Base-by-base conservation (phyloP, 129 eudicot species). In the Tanacetum coccineum region DNA sequence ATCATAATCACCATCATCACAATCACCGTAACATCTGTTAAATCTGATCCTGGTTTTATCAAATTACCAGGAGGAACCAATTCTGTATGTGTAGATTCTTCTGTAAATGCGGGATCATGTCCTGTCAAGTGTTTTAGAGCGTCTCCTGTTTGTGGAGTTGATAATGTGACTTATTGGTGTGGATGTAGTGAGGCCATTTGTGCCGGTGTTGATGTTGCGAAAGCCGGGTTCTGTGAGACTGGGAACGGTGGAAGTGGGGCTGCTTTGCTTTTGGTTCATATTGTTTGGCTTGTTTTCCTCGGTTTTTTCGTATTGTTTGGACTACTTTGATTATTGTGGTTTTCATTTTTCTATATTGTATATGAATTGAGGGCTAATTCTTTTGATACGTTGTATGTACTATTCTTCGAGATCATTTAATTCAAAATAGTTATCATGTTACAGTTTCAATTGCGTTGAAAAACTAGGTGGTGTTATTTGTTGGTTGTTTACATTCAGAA, bases 151-250 rank as follows among this genome's bases (percentile, higher is more conserved):
- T 83, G 92, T 71, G 93, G 92, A 4, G 73, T 65, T 14, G 88
- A 88, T 55, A 84, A 87, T 50, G 85, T 88, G 18, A 88, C 92
- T 9, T 88, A 85, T 64, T 85, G 96, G 96, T 88, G 97, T 76
- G 93, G 97, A 1, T 87, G 95, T 63, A 62, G 83, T 1, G 97
- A 91, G 42, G 95, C 97, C 14, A 61, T 59, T 10, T 91, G 97
- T 49, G 82, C 84, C 2, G 93, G 95, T 9, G 77, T 84, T 22
- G 68, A 76, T n/a, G 93, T 91, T 9, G 83, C 86, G n/a, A 87
- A 79, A 30, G 7, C 59, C 28, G 97, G 95, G 60, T 82, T 74
- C 44, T 91, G 95, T 47, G 87, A 83, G 60, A 71, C 76, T 32
- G 95, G 87, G 0, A 78, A 83, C 68, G 90, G 82, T 18, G 95